These are phyloP conservation scores for Trypanosoma mega DNA, from an alignment of 208 protist genomes.

Conservation along the genomic window DNA sequence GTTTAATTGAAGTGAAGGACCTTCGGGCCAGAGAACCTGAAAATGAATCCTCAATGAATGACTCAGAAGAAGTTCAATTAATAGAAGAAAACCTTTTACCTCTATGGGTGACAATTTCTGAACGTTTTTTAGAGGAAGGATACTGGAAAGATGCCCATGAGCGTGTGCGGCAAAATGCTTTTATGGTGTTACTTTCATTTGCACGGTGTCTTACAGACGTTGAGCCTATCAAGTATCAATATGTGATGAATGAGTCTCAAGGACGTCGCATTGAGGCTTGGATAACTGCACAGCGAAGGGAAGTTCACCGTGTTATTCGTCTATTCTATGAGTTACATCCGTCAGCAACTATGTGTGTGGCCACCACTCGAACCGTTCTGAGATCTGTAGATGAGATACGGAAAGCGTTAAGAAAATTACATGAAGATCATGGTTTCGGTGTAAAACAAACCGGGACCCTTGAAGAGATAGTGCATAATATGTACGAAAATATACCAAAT, in stretches of 20 bases:
- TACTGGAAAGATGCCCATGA: slow-evolving; percentile 51
- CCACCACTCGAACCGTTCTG: slow-evolving; percentile 58
- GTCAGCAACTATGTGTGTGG: slow-evolving; percentile 65
- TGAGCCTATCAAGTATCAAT: slow-evolving; percentile 57
- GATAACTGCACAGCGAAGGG: slow-evolving; percentile 48
- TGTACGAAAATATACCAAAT: slow-evolving; percentile 45
- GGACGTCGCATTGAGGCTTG: slow-evolving; percentile 55
- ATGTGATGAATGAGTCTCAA: slow-evolving; percentile 41
- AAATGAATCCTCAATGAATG: neutral
- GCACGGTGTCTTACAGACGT: slow-evolving; percentile 56
- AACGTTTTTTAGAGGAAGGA: slow-evolving; percentile 55
- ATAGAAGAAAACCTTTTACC: slow-evolving; percentile 40
- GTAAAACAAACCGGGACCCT: slow-evolving; percentile 38
- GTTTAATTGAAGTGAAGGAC: slow-evolving; percentile 20
- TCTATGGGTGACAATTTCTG: slow-evolving; percentile 48
- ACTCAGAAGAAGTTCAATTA: slow-evolving; percentile 14
- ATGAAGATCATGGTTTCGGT: slow-evolving; percentile 55
- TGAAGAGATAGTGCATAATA: slow-evolving; percentile 32
- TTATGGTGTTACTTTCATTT: slow-evolving; percentile 73
- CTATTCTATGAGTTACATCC: slow-evolving; percentile 77
- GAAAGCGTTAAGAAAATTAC: slow-evolving; percentile 40
- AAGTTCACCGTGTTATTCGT: slow-evolving; percentile 53
- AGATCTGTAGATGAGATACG: slow-evolving; percentile 52
- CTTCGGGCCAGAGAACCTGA: neutral
- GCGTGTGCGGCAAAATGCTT: slow-evolving; percentile 79